phyloP scores from a whole-genome alignment of 208 protist species.

The Histomonas meleagridis region DNA sequence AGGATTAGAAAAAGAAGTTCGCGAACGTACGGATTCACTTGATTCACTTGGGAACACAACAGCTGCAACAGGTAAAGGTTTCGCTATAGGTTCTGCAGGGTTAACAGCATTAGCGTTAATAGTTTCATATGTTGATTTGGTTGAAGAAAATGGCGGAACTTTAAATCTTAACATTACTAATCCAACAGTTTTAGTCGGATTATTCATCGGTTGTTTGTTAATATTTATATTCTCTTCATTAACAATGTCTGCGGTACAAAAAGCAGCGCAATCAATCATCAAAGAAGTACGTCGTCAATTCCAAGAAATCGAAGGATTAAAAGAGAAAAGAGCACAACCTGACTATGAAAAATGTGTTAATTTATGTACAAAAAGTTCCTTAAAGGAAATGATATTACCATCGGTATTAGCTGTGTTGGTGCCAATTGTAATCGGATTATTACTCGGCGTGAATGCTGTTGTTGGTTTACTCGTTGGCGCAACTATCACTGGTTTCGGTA shows the following conservation, averaged over 20 bases:
- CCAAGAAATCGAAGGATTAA: neutral
- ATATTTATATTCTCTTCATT: conserved; percentile 55
- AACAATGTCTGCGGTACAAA: conserved; percentile 55
- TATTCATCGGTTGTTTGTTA: neutral
- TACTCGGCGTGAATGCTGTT: neutral
- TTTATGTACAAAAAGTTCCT: neutral
- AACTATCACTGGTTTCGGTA: conserved; percentile 48
- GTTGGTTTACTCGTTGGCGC: conserved; percentile 46
- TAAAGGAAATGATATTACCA: neutral
- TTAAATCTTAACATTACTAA: neutral
- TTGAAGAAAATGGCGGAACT: neutral
- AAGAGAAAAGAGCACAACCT: neutral
- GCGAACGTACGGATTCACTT: conserved; percentile 74
- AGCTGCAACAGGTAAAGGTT: conserved; percentile 80
- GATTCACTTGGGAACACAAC: conserved; percentile 83
- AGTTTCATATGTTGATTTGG: conserved; percentile 63
- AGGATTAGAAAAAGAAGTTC: conserved; percentile 66
- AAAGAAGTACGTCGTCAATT: conserved; percentile 55
- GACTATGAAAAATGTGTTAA: neutral
- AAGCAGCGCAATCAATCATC: conserved; percentile 52
- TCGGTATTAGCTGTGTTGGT: neutral
- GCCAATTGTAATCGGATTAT: neutral
- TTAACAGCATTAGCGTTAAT: conserved; percentile 76
- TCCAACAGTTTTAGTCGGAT: neutral
- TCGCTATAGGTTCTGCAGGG: conserved; percentile 74